Conservation (phyloP, 805 yeast genomes). For the Suhomyces sp. region DNA sequence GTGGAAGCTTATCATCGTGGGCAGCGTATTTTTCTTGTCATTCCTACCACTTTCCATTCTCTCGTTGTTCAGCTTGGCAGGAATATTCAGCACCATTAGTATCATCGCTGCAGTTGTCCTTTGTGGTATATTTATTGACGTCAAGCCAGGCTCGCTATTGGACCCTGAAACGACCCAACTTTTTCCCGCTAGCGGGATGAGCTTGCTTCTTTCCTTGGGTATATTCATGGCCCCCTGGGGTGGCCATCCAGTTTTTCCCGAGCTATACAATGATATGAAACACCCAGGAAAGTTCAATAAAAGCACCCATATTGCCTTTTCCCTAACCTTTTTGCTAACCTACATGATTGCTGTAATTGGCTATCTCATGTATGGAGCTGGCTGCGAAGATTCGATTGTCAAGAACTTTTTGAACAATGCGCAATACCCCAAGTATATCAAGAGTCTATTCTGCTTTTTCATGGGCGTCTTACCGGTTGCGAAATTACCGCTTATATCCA, state of each 20-base stretch:
- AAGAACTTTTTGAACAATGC: constrained; percentile 42
- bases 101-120: constrained; percentile 56
- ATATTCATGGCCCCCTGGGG: constrained; percentile 80
- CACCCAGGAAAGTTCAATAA: constrained; percentile 54
- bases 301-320: constrained; percentile 57
- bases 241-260: constrained; percentile 80
- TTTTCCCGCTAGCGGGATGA: constrained; percentile 54
- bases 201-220: constrained; percentile 62
- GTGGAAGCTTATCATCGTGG: constrained; percentile 28
- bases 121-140: constrained; percentile 60
- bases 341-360: constrained; percentile 64
- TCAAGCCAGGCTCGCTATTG: constrained; percentile 72
- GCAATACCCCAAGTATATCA: constrained; percentile 50
- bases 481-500: constrained; percentile 77
- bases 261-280: constrained; percentile 67
- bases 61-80: constrained; percentile 65
- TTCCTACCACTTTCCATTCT: constrained; percentile 72
- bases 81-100: constrained; percentile 67
- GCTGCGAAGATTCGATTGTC: constrained; percentile 51
- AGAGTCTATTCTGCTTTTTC: constrained; percentile 53
- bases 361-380: constrained; percentile 54
- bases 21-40: constrained; percentile 45
- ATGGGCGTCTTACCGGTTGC: constrained; percentile 85
- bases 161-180: constrained; percentile 61
- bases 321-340: constrained; percentile 59